phyloP scores from a whole-genome alignment of 1,284 basidiomycete species.

The Stygiomarasmius scandens region DNA sequence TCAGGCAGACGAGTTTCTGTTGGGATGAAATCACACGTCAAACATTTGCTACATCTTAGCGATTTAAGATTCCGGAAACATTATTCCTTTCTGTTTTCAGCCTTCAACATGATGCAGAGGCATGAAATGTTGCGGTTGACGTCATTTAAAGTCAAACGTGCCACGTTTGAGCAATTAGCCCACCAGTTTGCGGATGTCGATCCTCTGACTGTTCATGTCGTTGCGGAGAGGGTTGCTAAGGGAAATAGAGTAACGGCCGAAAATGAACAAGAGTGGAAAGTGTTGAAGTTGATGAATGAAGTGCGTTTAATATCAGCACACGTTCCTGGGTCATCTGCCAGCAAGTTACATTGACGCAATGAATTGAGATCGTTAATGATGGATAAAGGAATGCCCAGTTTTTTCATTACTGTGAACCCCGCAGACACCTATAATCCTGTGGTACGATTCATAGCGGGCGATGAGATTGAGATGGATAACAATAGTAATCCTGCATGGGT shows the following conservation, averaged over 20 bases:
- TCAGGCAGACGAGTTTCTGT: slow-evolving; percentile 15
- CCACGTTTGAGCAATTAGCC: slow-evolving; percentile 25
- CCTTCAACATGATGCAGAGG: slow-evolving; percentile 40
- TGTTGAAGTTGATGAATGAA: slow-evolving; percentile 34
- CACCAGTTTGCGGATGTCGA: slow-evolving; percentile 22
- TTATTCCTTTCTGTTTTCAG: slow-evolving; percentile 37
- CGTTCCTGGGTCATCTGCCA: slow-evolving; percentile 34
- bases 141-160: slow-evolving; percentile 26
- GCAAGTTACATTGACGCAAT: slow-evolving; percentile 32
- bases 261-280: slow-evolving; percentile 27
- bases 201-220: slow-evolving; percentile 18
- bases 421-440: slow-evolving; percentile 40
- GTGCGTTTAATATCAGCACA: slow-evolving; percentile 32
- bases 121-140: slow-evolving; percentile 28
- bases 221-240: slow-evolving; percentile 22
- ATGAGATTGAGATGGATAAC: slow-evolving; percentile 33
- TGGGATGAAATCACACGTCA: slow-evolving; percentile 29
- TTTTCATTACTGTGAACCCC: slow-evolving; percentile 45
- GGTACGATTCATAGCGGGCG: slow-evolving; percentile 34
- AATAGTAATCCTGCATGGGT: slow-evolving; percentile 10
- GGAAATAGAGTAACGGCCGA: slow-evolving; percentile 12
- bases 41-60: slow-evolving; percentile 28
- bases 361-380: slow-evolving; percentile 38
- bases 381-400: slow-evolving; percentile 30
- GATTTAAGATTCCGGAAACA: slow-evolving; percentile 39